Evolutionary conservation across 179 eudicot species (phyloP).

Genomic region (Drosera spatulata): DNA sequence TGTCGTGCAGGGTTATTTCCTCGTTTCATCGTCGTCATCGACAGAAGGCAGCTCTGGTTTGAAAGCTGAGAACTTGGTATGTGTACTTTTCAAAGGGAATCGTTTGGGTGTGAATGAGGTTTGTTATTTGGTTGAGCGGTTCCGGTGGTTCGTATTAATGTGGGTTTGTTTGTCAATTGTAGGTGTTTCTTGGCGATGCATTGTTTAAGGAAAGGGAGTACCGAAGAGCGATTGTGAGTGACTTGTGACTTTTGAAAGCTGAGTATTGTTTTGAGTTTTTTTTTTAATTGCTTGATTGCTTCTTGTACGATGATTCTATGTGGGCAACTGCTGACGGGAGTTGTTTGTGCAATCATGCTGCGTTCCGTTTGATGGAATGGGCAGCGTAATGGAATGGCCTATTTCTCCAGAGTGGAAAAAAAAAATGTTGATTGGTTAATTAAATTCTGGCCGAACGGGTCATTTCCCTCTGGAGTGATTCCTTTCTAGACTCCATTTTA

Average conservation of each 20-base stretch:
- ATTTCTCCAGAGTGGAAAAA: too few species aligned
- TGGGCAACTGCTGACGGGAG: too few species aligned
- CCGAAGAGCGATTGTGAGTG: slow-evolving; percentile 77
- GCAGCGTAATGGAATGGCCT: too few species aligned
- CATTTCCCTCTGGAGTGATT: too few species aligned
- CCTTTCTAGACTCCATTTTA: too few species aligned
- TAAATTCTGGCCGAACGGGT: too few species aligned
- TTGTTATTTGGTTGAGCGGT: neutral
- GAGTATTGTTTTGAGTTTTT: neutral
- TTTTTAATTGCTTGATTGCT: neutral
- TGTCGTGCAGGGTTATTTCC: slow-evolving; percentile 54
- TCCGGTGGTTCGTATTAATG: neutral
- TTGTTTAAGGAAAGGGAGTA: slow-evolving; percentile 61
- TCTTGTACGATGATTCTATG: too few species aligned
- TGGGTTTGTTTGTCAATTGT: neutral
- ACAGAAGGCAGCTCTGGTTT: slow-evolving; percentile 48
- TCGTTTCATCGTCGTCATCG: slow-evolving; percentile 62
- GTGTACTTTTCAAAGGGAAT: neutral
- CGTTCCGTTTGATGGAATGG: too few species aligned
- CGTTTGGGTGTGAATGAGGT: neutral
- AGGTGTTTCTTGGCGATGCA: slow-evolving; percentile 83
- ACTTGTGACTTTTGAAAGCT: neutral
- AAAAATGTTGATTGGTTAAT: too few species aligned
- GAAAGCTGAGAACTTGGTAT: slow-evolving; percentile 82
- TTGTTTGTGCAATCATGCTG: too few species aligned